These are phyloP conservation scores for Luvunga scandens DNA, from an alignment of 345 rosid species.

Conservation along the genomic window DNA sequence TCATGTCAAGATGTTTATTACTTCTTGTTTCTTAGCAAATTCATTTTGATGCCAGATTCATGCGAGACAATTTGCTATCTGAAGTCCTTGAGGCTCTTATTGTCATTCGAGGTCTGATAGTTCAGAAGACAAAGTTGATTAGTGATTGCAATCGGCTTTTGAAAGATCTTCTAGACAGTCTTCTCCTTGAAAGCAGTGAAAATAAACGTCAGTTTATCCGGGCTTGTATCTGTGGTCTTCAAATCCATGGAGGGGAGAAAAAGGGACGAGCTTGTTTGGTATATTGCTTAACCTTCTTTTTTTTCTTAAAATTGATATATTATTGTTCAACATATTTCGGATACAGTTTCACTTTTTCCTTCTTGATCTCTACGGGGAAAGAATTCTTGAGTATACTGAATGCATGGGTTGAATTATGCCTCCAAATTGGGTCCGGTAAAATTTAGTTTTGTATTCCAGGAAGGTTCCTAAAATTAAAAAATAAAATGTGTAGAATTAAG, in stretches of 20 bases:
- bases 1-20: constrained; percentile 11
- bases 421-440: not conserved
- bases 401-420: not conserved
- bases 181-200: constrained; percentile 95
- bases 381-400: not conserved
- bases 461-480: not conserved
- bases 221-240: constrained; percentile 89
- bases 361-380: not conserved
- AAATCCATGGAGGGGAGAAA: constrained; percentile 80
- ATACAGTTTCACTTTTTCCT: not conserved
- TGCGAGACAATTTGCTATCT: constrained; percentile 83
- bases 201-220: constrained; percentile 88
- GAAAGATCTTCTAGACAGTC: constrained; percentile 89
- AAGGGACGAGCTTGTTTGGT: constrained; percentile 89
- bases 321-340: not conserved
- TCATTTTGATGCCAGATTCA: constrained; percentile 58
- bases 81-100: constrained; percentile 94
- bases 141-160: constrained; percentile 92
- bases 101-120: constrained; percentile 89
- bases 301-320: not conserved
- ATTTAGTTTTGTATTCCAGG: not conserved
- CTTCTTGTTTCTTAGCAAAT: constrained; percentile 18
- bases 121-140: constrained; percentile 96
- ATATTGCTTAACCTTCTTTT: constrained; percentile 9
- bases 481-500: not conserved